Percentiles rank a stretch among this genome's conserved stretches.
Evolutionary conservation across 345 rosid genomes (phyloP).

Genomic region (Crucihimalaya himalaica): DNA sequence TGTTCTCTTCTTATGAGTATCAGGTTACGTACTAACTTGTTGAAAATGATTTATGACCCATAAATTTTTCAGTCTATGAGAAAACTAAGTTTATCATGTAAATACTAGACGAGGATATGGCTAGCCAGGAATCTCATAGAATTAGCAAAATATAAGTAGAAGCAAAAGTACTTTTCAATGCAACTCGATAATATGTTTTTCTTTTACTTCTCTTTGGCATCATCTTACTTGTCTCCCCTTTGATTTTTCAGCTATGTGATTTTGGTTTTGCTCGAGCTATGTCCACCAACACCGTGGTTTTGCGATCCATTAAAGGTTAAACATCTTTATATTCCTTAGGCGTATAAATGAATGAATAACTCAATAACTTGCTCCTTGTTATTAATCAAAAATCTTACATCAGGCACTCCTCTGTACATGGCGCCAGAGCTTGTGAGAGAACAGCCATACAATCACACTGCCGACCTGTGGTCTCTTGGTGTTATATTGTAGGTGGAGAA

Average conservation of each 20-base stretch:
- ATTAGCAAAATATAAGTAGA: slow-evolving; percentile 3
- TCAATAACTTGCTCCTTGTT: slow-evolving; percentile 1
- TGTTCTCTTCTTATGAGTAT: not conserved
- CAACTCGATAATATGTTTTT: slow-evolving; percentile 1
- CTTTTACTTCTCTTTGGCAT: not conserved
- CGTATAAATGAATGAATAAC: slow-evolving; percentile 17
- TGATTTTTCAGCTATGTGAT: slow-evolving; percentile 78
- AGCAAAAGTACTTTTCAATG: not conserved
- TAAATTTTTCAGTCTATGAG: slow-evolving; percentile 10
- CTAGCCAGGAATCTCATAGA: not conserved
- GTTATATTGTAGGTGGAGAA: slow-evolving; percentile 76
- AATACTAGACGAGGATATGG: not conserved
- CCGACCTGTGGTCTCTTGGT: slow-evolving; percentile 98
- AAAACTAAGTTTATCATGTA: slow-evolving; percentile 6
- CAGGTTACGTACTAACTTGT: not conserved
- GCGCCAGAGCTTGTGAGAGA: slow-evolving; percentile 97
- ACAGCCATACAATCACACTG: slow-evolving; percentile 98
- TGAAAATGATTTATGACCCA: slow-evolving; percentile 10
- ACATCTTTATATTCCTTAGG: slow-evolving; percentile 15
- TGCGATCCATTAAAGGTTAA: slow-evolving; percentile 92
- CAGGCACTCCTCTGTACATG: slow-evolving; percentile 98
- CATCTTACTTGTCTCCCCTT: slow-evolving; percentile 14
- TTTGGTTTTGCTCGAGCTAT: slow-evolving; percentile 99
- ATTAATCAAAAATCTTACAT: slow-evolving; percentile 26
- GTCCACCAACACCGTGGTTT: slow-evolving; percentile 96